Conservation (phyloP, 2,329 filamentous ascomycete species). For the Mycosphaerella sp. region DNA sequence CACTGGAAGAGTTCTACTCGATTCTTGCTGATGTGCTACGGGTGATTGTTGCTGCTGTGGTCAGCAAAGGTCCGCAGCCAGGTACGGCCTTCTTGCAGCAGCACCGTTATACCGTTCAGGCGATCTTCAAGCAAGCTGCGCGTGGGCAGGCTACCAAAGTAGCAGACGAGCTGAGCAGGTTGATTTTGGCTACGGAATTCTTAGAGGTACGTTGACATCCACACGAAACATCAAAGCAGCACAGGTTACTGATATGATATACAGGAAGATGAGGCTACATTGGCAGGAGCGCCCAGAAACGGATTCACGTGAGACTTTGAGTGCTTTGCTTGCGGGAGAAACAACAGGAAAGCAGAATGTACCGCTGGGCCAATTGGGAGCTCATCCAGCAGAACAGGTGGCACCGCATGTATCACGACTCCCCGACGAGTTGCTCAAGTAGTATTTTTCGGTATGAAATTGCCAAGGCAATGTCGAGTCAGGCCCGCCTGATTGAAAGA, state of each 20-base stretch:
- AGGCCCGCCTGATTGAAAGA: too few relatives aligned
- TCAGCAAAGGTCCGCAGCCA: slow-evolving; percentile 70
- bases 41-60: slow-evolving; percentile 72
- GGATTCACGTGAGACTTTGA: slow-evolving; percentile 13
- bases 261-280: slow-evolving; percentile 15
- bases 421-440: too few relatives aligned
- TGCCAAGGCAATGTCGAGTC: too few relatives aligned
- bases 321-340: background rate
- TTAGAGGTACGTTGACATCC: slow-evolving; percentile 57
- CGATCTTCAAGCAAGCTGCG: slow-evolving; percentile 75
- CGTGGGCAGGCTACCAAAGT: slow-evolving; percentile 55
- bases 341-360: background rate
- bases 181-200: slow-evolving; percentile 77
- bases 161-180: slow-evolving; percentile 75
- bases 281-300: slow-evolving; percentile 8
- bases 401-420: too few relatives aligned
- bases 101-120: slow-evolving; percentile 75
- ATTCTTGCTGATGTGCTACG: slow-evolving; percentile 74
- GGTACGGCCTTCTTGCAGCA: slow-evolving; percentile 74
- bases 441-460: too few relatives aligned
- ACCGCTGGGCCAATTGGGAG: too few relatives aligned
- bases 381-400: too few relatives aligned
- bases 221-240: background rate
- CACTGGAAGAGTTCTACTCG: slow-evolving; percentile 74
- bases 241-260: background rate